These are phyloP conservation scores for Raddia guianensis DNA, from an alignment of 176 grass and related monocot species.

Conservation along the genomic window DNA sequence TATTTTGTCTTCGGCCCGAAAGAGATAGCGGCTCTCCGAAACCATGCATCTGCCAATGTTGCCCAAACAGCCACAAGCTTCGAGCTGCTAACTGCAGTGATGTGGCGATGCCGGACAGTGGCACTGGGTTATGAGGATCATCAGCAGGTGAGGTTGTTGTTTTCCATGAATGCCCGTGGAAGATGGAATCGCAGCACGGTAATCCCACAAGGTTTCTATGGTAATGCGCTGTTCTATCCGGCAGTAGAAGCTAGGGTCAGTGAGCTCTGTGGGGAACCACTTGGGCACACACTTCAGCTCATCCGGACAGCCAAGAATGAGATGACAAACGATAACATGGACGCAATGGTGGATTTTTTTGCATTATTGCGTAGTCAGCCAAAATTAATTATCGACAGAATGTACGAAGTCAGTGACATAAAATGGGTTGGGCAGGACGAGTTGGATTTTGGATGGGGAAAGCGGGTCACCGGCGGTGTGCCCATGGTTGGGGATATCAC, in stretches of 20 bases:
- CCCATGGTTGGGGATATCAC: neutral
- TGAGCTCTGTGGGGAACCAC: neutral
- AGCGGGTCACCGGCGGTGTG: neutral
- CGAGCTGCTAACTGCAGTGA: slow-evolving; percentile 1
- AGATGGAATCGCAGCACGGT: neutral
- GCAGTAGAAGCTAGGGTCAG: neutral
- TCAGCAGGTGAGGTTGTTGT: neutral
- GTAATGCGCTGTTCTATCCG: slow-evolving; percentile 2
- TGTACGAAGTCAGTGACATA: neutral
- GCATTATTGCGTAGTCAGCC: neutral
- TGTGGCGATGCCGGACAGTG: slow-evolving; percentile 28
- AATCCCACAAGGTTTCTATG: slow-evolving; percentile 27
- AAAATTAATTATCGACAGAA: neutral
- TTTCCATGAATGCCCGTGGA: slow-evolving; percentile 10
- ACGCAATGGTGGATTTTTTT: neutral
- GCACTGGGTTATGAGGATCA: neutral
- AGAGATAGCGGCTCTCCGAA: neutral
- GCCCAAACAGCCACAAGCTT: neutral
- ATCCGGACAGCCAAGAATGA: neutral
- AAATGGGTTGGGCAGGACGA: neutral
- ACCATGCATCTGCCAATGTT: neutral
- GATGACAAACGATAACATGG: neutral
- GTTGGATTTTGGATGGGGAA: neutral
- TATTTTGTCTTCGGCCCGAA: slow-evolving; percentile 39
- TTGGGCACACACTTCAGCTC: neutral